Evolutionary conservation across 2,329 filamentous ascomycete genomes (phyloP).

Genomic region (Ophiostoma triangulosporum): DNA sequence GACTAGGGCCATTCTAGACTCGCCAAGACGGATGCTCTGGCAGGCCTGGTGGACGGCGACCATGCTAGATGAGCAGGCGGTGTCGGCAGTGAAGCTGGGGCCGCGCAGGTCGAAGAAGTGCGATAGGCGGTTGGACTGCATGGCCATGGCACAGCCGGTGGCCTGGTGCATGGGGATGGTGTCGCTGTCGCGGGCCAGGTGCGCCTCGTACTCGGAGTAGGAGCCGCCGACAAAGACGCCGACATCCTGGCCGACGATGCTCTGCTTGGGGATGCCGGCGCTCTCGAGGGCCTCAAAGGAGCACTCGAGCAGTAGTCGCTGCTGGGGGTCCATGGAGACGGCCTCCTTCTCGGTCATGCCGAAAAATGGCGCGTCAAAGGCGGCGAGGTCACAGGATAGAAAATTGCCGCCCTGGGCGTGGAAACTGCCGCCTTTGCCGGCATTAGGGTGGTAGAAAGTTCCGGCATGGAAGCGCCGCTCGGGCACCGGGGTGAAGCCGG

Average conservation of each 20-base stretch:
- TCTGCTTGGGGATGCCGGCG: slow-evolving; percentile 19
- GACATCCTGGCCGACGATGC: slow-evolving; percentile 18
- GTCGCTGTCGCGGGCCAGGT: slow-evolving; percentile 8
- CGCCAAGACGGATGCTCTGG: slow-evolving; percentile 16
- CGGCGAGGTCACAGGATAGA: slow-evolving; percentile 21
- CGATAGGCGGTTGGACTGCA: slow-evolving; percentile 22
- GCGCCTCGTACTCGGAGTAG: slow-evolving; percentile 17
- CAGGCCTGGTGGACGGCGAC: slow-evolving; percentile 20
- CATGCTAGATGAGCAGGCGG: slow-evolving; percentile 26
- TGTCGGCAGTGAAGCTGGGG: slow-evolving; percentile 24
- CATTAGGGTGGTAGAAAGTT: slow-evolving; percentile 10
- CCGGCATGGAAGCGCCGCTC: slow-evolving; percentile 9
- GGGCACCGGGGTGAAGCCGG: slow-evolving; percentile 6
- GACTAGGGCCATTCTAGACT: slow-evolving; percentile 19
- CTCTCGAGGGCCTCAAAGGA: slow-evolving; percentile 24
- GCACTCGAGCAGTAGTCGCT: slow-evolving; percentile 21
- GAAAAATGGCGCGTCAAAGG: slow-evolving; percentile 26
- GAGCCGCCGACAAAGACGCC: slow-evolving; percentile 22
- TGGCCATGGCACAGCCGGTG: slow-evolving; percentile 18
- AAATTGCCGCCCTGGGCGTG: slow-evolving; percentile 36
- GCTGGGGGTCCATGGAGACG: slow-evolving; percentile 21
- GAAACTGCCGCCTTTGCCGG: slow-evolving; percentile 30
- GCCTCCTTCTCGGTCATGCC: slow-evolving; percentile 20
- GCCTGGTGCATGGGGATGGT: slow-evolving; percentile 13
- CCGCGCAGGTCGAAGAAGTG: slow-evolving; percentile 24